phyloP scores from a whole-genome alignment of 768 basidiomycete species.

The Suillus subalutaceus region DNA sequence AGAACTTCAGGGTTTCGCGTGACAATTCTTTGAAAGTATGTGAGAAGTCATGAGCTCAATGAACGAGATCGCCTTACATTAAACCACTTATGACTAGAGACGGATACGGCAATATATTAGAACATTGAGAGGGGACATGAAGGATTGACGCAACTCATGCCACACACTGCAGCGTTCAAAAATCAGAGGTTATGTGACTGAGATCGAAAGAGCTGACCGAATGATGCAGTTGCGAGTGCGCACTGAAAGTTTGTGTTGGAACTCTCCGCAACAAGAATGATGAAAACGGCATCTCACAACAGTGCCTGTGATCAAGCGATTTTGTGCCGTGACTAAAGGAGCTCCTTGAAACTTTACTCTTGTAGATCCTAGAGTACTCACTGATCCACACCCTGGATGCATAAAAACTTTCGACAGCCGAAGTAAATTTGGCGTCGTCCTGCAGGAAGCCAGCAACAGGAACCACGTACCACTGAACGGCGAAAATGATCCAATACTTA shows the following conservation, averaged over 20 bases:
- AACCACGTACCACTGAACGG: slow-evolving; percentile 23
- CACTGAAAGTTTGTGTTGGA: background rate
- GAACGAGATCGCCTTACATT: background rate
- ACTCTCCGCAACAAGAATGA: background rate
- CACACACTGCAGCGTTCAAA: slow-evolving; percentile 13
- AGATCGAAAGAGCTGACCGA: slow-evolving; percentile 19
- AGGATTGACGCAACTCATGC: slow-evolving; percentile 16
- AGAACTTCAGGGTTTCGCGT: slow-evolving; percentile 11
- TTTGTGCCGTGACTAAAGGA: slow-evolving; percentile 21
- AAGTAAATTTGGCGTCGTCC: background rate
- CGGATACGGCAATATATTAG: background rate
- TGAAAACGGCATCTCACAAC: background rate
- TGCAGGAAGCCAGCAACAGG: background rate
- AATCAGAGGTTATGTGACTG: background rate
- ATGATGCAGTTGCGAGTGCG: slow-evolving; percentile 12
- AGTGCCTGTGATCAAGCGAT: slow-evolving; percentile 15
- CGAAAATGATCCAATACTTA: slow-evolving; percentile 23
- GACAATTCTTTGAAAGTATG: slow-evolving; percentile 12
- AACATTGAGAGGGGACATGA: background rate
- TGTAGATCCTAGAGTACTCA: slow-evolving; percentile 6
- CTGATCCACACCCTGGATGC: slow-evolving; percentile 29
- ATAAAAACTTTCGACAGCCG: slow-evolving; percentile 21
- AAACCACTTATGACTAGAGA: slow-evolving; percentile 8
- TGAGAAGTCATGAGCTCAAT: background rate
- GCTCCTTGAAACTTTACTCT: background rate